These are phyloP conservation scores for Podaxis pistillaris DNA, from an alignment of 768 basidiomycete species.

Conservation along the genomic window DNA sequence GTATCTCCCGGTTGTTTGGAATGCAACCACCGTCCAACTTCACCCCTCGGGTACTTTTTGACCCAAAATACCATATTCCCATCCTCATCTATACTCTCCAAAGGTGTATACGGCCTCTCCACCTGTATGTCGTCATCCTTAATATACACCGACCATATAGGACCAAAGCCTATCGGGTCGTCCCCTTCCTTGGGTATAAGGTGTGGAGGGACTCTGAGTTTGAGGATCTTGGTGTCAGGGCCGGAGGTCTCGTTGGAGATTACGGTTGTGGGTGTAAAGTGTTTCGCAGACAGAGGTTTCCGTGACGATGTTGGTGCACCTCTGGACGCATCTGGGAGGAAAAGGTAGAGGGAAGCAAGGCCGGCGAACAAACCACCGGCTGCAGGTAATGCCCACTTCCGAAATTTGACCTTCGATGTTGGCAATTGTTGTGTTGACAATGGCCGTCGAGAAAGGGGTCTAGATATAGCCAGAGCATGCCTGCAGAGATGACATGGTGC, in stretches of 20 bases:
- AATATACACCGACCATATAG: conserved; percentile 76
- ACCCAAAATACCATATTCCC: conserved; percentile 79
- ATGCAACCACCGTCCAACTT: conserved; percentile 84
- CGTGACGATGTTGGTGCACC: conserved; percentile 39
- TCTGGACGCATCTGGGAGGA: conserved; percentile 48
- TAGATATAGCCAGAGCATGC: background rate
- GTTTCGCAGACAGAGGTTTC: conserved; percentile 42
- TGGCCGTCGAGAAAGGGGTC: background rate
- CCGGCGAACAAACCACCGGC: conserved; percentile 38
- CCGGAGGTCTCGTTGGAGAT: conserved; percentile 51
- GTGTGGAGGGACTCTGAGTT: conserved; percentile 52
- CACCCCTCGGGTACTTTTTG: conserved; percentile 74
- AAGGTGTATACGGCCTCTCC: conserved; percentile 81
- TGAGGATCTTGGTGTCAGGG: conserved; percentile 61
- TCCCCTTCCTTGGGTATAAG: conserved; percentile 28
- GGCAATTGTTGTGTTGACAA: background rate
- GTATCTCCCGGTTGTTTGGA: conserved; percentile 62
- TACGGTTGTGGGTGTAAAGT: conserved; percentile 62
- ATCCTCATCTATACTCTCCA: conserved; percentile 64
- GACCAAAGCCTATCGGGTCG: conserved; percentile 27
- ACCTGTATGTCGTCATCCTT: conserved; percentile 90
- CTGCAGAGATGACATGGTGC: background rate
- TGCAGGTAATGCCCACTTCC: conserved; percentile 21
- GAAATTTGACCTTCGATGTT: background rate
- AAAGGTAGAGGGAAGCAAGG: conserved; percentile 44